Percentiles rank a stretch among this genome's conserved stretches.
Conservation (phyloP, 768 basidiomycete species). For the Boletus barrowsii region DNA sequence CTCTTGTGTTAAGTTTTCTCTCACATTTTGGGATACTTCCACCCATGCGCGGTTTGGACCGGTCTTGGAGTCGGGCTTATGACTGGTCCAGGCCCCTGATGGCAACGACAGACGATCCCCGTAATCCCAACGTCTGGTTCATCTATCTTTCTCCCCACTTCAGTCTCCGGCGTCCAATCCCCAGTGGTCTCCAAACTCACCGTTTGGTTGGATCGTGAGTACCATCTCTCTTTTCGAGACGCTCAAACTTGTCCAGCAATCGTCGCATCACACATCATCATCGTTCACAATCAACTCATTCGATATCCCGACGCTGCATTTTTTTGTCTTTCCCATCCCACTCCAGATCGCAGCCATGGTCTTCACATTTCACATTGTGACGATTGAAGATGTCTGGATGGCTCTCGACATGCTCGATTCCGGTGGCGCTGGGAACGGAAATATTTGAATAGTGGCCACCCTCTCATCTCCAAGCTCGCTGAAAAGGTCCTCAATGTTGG, state of each 20-base stretch:
- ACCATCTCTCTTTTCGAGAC: background rate
- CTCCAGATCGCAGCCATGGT: slow-evolving; percentile 91
- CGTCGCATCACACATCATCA: slow-evolving; percentile 80
- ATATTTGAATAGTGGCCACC: slow-evolving; percentile 74
- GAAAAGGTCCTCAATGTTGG: slow-evolving; percentile 77
- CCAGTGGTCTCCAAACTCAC: slow-evolving; percentile 30
- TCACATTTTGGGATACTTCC: too few relatives aligned
- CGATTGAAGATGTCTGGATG: slow-evolving; percentile 80
- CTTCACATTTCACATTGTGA: slow-evolving; percentile 76
- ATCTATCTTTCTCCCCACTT: slow-evolving; percentile 50
- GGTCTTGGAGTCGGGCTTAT: too few relatives aligned
- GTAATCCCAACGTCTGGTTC: slow-evolving; percentile 62
- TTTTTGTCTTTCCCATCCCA: slow-evolving; percentile 82
- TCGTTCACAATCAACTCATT: slow-evolving; percentile 80
- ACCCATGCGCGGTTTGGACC: too few relatives aligned
- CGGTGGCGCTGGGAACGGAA: slow-evolving; percentile 92
- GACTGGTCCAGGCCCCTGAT: too few relatives aligned
- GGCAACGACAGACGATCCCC: too few relatives aligned
- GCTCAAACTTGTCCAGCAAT: slow-evolving; percentile 52
- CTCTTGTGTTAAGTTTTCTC: too few relatives aligned
- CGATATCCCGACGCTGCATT: slow-evolving; percentile 84
- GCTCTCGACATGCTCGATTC: slow-evolving; percentile 83
- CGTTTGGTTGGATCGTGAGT: slow-evolving; percentile 76
- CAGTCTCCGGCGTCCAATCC: slow-evolving; percentile 29
- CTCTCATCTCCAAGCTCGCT: slow-evolving; percentile 76